phyloP scores from a whole-genome alignment of 2,329 filamentous ascomycete species.

The Colletotrichum lindemuthianum region DNA sequence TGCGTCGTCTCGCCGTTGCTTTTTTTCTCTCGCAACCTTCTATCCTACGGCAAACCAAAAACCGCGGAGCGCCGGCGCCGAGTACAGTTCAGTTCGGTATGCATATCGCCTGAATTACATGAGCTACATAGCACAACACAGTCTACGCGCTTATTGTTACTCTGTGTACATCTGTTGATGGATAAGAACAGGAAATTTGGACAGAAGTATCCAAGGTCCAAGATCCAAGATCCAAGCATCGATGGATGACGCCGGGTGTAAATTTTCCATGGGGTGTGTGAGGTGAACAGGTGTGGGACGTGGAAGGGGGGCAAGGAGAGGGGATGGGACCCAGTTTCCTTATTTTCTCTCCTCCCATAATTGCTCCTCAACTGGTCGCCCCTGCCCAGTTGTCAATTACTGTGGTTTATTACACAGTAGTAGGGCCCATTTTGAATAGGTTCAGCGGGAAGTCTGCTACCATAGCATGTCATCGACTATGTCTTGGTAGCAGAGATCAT shows the following conservation, averaged over 20 bases:
- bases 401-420: too few species aligned
- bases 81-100: background rate
- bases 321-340: constrained; percentile 22
- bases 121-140: too few species aligned
- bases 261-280: constrained; percentile 17
- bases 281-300: constrained; percentile 15
- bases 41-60: too few species aligned
- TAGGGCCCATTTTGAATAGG: too few species aligned
- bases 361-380: background rate
- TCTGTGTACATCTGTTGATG: background rate
- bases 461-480: too few species aligned
- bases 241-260: constrained; percentile 25
- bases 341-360: background rate
- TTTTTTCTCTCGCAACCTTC: too few species aligned
- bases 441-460: too few species aligned
- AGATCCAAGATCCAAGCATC: constrained; percentile 35
- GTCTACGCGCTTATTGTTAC: background rate
- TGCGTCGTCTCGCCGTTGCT: too few species aligned
- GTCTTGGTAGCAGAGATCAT: too few species aligned
- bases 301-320: constrained; percentile 17
- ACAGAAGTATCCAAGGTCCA: constrained; percentile 16
- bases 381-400: too few species aligned
- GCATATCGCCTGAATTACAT: too few species aligned
- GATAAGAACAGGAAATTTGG: constrained; percentile 35
- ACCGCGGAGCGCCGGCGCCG: too few species aligned